Conservation (phyloP, 306 rosid species). For the Dalbergia cultrata region DNA sequence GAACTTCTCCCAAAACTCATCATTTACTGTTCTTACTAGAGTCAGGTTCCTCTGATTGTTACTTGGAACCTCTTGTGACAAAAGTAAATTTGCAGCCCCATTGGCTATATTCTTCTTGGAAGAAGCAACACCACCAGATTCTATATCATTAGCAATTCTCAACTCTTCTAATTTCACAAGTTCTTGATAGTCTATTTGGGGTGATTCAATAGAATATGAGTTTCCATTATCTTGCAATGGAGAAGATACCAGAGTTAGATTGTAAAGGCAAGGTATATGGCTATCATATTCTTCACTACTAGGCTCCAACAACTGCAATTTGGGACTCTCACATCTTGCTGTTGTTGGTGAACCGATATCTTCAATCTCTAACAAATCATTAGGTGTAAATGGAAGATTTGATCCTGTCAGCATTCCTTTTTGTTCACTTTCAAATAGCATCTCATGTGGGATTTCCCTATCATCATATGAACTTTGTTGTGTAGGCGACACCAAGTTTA, state of each 20-base stretch:
- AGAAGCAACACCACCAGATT: constrained; percentile 50
- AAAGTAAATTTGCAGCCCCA: constrained; percentile 46
- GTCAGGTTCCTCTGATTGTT: constrained; percentile 51
- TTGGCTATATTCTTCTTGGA: constrained; percentile 38
- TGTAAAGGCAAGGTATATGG: constrained; percentile 73
- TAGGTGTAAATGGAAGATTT: constrained; percentile 27
- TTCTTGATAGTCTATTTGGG: constrained; percentile 56
- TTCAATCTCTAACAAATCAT: constrained; percentile 59
- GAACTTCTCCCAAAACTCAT: constrained; percentile 84
- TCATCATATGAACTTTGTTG: constrained; percentile 81
- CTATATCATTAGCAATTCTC: constrained; percentile 50
- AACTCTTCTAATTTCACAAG: constrained; percentile 53
- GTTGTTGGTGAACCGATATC: constrained; percentile 61
- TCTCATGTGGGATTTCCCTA: constrained; percentile 58
- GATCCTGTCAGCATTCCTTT: constrained; percentile 53
- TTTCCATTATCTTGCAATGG: constrained; percentile 43
- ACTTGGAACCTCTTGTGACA: constrained; percentile 50
- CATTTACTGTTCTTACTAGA: constrained; percentile 66
- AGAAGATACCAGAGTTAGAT: constrained; percentile 59
- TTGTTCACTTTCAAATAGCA: constrained; percentile 54
- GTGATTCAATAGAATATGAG: constrained; percentile 50
- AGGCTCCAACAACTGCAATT: constrained; percentile 56
- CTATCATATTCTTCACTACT: constrained; percentile 71
- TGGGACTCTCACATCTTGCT: constrained; percentile 46
- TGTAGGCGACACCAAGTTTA: constrained; percentile 67